Evolutionary conservation across 306 rosid genomes (phyloP).

Genomic region (Cicer bijugum): DNA sequence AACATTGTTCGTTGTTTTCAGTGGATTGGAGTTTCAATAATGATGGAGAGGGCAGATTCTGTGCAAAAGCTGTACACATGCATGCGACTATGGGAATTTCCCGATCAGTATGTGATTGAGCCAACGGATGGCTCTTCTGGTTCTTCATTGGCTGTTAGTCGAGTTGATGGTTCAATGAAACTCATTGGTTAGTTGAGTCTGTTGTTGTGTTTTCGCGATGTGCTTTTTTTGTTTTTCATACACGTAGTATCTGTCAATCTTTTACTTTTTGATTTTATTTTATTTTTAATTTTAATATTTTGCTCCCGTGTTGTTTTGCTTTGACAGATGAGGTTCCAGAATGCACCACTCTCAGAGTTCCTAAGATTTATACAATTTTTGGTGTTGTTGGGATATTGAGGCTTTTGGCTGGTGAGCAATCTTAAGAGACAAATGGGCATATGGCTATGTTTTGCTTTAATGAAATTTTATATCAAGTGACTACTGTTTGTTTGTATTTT

Average conservation of each 20-base stretch:
- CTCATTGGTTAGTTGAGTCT: conserved; percentile 66
- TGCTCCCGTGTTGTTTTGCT: conserved; percentile 29
- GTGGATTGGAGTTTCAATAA: conserved; percentile 52
- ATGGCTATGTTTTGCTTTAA: conserved; percentile 30
- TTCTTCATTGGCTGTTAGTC: conserved; percentile 72
- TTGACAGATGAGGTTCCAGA: conserved; percentile 82
- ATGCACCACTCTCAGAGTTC: conserved; percentile 68
- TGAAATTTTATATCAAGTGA: conserved; percentile 30
- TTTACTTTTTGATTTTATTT: not conserved
- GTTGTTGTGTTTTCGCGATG: conserved; percentile 13
- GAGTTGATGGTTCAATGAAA: conserved; percentile 80
- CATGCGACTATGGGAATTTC: conserved; percentile 93
- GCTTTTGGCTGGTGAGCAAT: conserved; percentile 80
- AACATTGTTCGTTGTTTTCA: conserved; percentile 33
- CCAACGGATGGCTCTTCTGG: conserved; percentile 93
- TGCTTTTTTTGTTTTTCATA: conserved; percentile 8
- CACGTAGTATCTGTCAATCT: not conserved
- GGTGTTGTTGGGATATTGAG: conserved; percentile 87
- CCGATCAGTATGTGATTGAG: conserved; percentile 85
- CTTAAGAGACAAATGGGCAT: conserved; percentile 25
- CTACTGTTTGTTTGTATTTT: conserved; percentile 7
- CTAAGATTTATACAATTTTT: conserved; percentile 72
- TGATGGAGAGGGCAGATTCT: conserved; percentile 88
- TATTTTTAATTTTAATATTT: not conserved
- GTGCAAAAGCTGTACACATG: conserved; percentile 81